A percentile compares a stretch with the other conserved stretches of the same genome.
phyloP scores from a whole-genome alignment of 2,329 filamentous ascomycete genomes.

The Arthrinium puccinioides region DNA sequence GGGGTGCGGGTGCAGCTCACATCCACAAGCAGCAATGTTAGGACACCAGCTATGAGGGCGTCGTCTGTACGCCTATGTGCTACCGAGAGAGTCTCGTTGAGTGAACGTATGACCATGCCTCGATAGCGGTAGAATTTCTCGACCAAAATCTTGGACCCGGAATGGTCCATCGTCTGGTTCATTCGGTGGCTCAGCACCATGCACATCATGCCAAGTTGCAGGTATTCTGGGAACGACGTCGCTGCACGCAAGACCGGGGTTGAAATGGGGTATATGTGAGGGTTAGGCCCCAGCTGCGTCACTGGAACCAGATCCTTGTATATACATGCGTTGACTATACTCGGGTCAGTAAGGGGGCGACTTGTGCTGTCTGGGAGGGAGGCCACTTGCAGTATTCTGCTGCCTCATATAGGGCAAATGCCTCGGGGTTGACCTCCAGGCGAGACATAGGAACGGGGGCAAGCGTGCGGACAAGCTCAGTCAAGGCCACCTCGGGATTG shows the following conservation, averaged over 20 bases:
- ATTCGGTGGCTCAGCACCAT: slow-evolving; percentile 26
- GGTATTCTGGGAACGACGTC: slow-evolving; percentile 16
- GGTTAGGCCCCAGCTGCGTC: slow-evolving; percentile 16
- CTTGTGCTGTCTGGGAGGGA: background rate
- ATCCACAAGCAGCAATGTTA: slow-evolving; percentile 23
- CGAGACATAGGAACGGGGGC: background rate
- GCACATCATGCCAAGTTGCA: slow-evolving; percentile 21
- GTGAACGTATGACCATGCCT: slow-evolving; percentile 20
- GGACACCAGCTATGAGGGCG: slow-evolving; percentile 22
- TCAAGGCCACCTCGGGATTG: background rate
- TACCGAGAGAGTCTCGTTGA: slow-evolving; percentile 17
- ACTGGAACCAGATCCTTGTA: slow-evolving; percentile 15
- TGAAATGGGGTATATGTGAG: slow-evolving; percentile 18
- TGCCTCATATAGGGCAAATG: slow-evolving; percentile 11
- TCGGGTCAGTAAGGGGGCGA: background rate
- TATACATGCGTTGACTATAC: slow-evolving; percentile 21
- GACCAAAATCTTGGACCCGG: slow-evolving; percentile 10
- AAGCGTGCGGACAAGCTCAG: background rate
- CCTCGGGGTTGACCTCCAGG: slow-evolving; percentile 5
- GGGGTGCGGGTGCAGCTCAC: slow-evolving; percentile 18
- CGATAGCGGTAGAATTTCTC: slow-evolving; percentile 22
- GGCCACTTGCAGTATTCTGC: slow-evolving; percentile 15
- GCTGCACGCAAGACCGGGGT: slow-evolving; percentile 10
- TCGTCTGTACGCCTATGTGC: slow-evolving; percentile 14
- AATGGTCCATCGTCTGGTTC: slow-evolving; percentile 15